A percentile compares a stretch with the other conserved stretches of the same genome.
phyloP scores from a whole-genome alignment of 2,329 filamentous ascomycete genomes.

The Alternaria sp. region DNA sequence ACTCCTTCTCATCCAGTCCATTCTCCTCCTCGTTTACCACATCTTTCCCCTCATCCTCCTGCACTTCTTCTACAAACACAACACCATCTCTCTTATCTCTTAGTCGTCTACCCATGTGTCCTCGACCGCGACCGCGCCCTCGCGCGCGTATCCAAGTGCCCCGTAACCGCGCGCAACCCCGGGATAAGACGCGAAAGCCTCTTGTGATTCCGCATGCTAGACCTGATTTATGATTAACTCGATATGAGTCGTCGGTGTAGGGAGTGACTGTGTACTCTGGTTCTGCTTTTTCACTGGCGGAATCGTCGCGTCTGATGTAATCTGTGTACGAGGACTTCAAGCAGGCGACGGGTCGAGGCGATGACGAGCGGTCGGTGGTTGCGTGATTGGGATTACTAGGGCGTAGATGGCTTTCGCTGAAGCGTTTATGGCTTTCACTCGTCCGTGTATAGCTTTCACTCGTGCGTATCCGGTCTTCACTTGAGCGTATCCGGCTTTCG shows the following conservation, averaged over 20 bases:
- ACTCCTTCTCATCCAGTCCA: not conserved
- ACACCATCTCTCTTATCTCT: not conserved
- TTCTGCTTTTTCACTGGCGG: not conserved
- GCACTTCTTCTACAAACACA: too few species aligned
- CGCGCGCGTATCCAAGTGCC: not conserved
- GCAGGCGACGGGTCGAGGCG: not conserved
- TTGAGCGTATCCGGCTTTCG: not conserved
- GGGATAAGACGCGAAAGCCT: not conserved
- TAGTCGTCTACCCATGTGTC: accelerated
- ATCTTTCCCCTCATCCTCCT: too few species aligned
- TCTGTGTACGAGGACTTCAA: not conserved
- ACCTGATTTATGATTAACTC: not conserved
- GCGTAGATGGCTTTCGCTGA: not conserved
- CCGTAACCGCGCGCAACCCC: not conserved
- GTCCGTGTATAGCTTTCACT: not conserved
- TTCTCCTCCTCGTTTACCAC: too few species aligned
- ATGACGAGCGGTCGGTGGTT: not conserved
- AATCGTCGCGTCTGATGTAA: not conserved
- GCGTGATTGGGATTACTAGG: not conserved
- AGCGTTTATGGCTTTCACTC: not conserved
- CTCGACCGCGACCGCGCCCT: not conserved
- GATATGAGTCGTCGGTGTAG: not conserved
- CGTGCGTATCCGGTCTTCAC: not conserved
- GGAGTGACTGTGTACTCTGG: not conserved
- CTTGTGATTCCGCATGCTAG: not conserved